Percentiles rank a stretch among this genome's conserved stretches.
phyloP scores from a whole-genome alignment of 208 protist species.

The Trypanosoma avium region DNA sequence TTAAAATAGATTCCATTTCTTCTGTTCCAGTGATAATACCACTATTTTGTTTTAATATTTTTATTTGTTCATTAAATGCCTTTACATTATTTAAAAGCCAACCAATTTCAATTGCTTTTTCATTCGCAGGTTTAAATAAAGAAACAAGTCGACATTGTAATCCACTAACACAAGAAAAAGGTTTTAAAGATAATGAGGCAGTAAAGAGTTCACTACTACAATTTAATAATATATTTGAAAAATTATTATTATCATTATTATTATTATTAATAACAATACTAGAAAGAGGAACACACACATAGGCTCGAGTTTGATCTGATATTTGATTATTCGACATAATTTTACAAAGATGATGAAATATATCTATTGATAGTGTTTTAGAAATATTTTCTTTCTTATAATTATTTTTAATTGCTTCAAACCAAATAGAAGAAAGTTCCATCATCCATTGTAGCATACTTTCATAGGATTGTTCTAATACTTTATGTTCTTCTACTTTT shows the following conservation, averaged over 20 bases:
- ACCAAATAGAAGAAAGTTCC: conserved; percentile 34
- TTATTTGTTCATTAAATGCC: conserved; percentile 17
- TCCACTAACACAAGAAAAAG: conserved; percentile 44
- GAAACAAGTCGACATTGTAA: conserved; percentile 66
- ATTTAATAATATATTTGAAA: conserved; percentile 8
- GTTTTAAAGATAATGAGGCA: conserved; percentile 33
- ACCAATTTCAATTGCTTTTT: conserved; percentile 8
- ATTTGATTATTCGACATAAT: conserved; percentile 42
- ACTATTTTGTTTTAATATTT: conserved; percentile 14
- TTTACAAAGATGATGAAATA: conserved; percentile 29
- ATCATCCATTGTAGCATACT: conserved; percentile 41
- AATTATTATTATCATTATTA: not conserved
- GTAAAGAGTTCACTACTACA: conserved; percentile 42
- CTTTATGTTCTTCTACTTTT: conserved; percentile 15
- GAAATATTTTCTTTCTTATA: not conserved
- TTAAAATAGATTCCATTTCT: conserved; percentile 35
- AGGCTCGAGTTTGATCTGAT: conserved; percentile 44
- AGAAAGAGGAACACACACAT: conserved; percentile 31
- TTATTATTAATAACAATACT: conserved; percentile 16
- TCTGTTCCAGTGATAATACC: conserved; percentile 15
- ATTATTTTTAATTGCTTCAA: conserved; percentile 3
- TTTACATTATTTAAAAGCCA: conserved; percentile 26
- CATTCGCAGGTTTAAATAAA: conserved; percentile 23
- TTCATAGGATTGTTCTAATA: conserved; percentile 32
- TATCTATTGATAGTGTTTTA: conserved; percentile 10